phyloP scores from a whole-genome alignment of 371 early-diverging fungal genomes.

The Mortierella sp. region DNA sequence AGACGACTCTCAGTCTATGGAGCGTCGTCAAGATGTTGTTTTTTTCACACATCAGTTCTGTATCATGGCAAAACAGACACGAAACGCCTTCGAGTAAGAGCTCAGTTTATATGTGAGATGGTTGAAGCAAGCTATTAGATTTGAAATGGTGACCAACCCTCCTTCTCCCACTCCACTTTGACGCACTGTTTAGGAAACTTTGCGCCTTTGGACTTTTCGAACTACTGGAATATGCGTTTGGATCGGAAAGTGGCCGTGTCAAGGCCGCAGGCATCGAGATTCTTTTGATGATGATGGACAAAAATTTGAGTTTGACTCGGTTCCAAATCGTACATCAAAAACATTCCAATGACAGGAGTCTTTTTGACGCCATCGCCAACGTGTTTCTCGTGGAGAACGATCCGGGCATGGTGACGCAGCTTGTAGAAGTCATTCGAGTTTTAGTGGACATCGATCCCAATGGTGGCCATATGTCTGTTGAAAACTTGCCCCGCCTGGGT shows the following conservation, averaged over 20 bases:
- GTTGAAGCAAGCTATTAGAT: background rate
- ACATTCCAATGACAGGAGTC: too few species aligned
- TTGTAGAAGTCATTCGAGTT: background rate
- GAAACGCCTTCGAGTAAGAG: background rate
- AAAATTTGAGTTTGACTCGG: background rate
- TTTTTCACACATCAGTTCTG: background rate
- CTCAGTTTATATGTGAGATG: background rate
- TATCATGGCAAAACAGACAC: background rate
- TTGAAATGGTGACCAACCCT: background rate
- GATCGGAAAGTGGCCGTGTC: background rate
- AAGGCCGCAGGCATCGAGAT: background rate
- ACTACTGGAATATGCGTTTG: background rate
- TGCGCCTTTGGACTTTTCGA: background rate
- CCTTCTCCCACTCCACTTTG: background rate
- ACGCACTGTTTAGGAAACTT: background rate
- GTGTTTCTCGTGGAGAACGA: background rate
- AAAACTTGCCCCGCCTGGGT: background rate
- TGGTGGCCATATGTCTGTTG: background rate
- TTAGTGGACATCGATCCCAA: background rate
- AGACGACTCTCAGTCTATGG: background rate
- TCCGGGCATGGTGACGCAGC: background rate
- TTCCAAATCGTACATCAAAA: background rate
- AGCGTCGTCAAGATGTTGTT: background rate
- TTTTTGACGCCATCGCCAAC: background rate
- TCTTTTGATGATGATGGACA: background rate